Conservation (phyloP, 305 asterid genomes). For the Rubia peregrina region DNA sequence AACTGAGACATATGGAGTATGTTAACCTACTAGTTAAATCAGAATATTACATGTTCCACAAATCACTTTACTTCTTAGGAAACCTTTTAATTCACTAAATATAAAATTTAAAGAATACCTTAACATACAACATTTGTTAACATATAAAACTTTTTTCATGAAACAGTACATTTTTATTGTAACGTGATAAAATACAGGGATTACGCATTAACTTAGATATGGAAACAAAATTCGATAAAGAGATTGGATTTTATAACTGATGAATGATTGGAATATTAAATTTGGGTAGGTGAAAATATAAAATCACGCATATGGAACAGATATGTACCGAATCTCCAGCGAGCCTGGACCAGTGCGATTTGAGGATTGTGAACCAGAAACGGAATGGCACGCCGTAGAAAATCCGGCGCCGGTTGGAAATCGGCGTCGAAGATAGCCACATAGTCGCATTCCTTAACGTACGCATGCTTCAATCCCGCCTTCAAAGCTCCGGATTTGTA, state of each 20-base stretch:
- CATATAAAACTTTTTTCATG: no score
- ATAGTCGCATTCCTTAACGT: slow-evolving; percentile 63
- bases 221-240: no score
- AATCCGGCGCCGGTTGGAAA: slow-evolving; percentile 90
- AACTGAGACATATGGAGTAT: no score
- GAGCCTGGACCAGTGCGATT: slow-evolving; percentile 82
- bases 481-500: slow-evolving; percentile 93
- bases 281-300: neutral
- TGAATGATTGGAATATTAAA: neutral
- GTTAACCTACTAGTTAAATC: no score
- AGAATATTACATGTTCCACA: no score
- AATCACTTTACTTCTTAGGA: no score
- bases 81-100: no score
- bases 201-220: no score
- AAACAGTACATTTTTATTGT: no score
- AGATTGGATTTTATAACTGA: neutral
- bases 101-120: no score
- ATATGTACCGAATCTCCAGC: slow-evolving; percentile 78
- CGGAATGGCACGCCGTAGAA: slow-evolving; percentile 66
- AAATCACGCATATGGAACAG: neutral
- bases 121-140: no score
- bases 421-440: slow-evolving; percentile 89
- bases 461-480: slow-evolving; percentile 56
- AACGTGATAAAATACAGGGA: no score
- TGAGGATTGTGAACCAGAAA: slow-evolving; percentile 65